Percentiles rank a stretch among this genome's conserved stretches.
Conservation (phyloP, 164 flowering plant genomes). For the Vitis vinifera region ASM3070453v1 NC_081810.1:7082001-7082500, state of each 20-base stretch:
- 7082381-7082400: constrained; percentile 65
- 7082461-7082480: neutral
- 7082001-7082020: neutral
- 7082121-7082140: too few species aligned
- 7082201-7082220: too few species aligned
- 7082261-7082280: too few species aligned
- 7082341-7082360: constrained; percentile 35
- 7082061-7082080: too few species aligned
- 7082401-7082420: constrained; percentile 79
- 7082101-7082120: too few species aligned
- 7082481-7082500: neutral
- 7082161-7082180: too few species aligned
- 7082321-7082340: constrained; percentile 50
- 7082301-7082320: constrained; percentile 50
- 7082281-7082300: neutral
- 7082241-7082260: too few species aligned
- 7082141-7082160: too few species aligned
- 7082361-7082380: constrained; percentile 61
- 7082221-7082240: too few species aligned
- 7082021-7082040: neutral
- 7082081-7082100: too few species aligned
- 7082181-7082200: too few species aligned
- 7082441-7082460: constrained; percentile 80
- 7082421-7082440: constrained; percentile 87
- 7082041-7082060: too few species aligned